These are phyloP conservation scores for Hypoxylon sp. DNA, from an alignment of 2,329 filamentous ascomycete genomes.

Conservation along the genomic window DNA sequence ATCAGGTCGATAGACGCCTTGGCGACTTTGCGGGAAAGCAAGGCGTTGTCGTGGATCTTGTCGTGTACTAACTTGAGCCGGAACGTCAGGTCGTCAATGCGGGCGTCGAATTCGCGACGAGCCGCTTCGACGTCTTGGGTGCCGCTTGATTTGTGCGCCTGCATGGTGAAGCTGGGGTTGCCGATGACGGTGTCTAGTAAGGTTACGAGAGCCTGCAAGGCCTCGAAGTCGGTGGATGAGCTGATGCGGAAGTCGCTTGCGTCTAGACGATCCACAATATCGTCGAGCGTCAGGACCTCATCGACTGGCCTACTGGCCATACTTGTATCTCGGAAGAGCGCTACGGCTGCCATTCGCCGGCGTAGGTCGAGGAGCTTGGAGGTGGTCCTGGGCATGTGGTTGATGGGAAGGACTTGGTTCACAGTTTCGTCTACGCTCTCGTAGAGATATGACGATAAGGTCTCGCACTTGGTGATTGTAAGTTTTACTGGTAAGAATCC, in stretches of 20 bases:
- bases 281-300: constrained; percentile 57
- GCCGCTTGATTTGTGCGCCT: constrained; percentile 43
- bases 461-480: constrained; percentile 59
- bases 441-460: constrained; percentile 62
- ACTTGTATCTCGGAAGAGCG: constrained; percentile 66
- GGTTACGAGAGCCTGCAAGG: constrained; percentile 73
- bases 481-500: constrained; percentile 18
- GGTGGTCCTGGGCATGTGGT: constrained; percentile 67
- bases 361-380: constrained; percentile 69
- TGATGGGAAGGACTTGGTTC: constrained; percentile 69
- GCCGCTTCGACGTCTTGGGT: constrained; percentile 40
- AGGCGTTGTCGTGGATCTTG: constrained; percentile 79
- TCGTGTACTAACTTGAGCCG: constrained; percentile 69
- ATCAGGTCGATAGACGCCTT: constrained; percentile 82
- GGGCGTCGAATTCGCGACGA: constrained; percentile 71
- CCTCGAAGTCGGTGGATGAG: constrained; percentile 73
- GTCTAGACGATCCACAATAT: constrained; percentile 61
- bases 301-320: constrained; percentile 59
- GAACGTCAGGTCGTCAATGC: constrained; percentile 75
- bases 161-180: constrained; percentile 62
- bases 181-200: constrained; percentile 83
- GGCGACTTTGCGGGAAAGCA: constrained; percentile 78
- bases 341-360: constrained; percentile 73
- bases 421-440: constrained; percentile 60
- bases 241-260: constrained; percentile 65